Base-by-base conservation (phyloP, 169 alveolate genomes). In the Cryptosporidium parvum region DNA sequence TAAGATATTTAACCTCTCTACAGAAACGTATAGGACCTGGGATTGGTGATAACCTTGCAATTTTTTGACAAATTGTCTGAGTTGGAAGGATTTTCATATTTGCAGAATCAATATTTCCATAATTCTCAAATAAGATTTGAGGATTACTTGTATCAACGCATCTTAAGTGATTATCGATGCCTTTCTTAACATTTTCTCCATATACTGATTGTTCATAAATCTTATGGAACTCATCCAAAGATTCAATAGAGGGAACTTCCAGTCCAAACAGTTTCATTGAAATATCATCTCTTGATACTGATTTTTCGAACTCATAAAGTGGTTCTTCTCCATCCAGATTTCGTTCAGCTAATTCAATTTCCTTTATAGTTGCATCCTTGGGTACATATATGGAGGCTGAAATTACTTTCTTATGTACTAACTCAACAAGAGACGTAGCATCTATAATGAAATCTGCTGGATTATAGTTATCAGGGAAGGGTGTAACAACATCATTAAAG, bases 381-480 rank as follows among this genome's bases (percentile, higher is more conserved):
- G 86, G 86, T 31, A 73, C 70, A 37, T 73, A 73, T 23, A 73
- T 59, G 2, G 86, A 73, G 59, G 72, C 44, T n/a, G 86, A 73
- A 58, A 73, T 59, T 9, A 53, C 70, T 26, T 59, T 59, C 26
- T 80, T 80, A 39, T 80, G 89, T n/a, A 65, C 75, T 10, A 80
- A 51, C 16, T 80, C 89, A 9, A 80, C 75, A 26, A 80, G 65
- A 31, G 89, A 80, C 6, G 75, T 80, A 37, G 89, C 89, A n/a
- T 80, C 89, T 14, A 80, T 80, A 62, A 92, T 67, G 65, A 92
- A 92, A 45, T 92, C 94, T 6, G 94, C 94, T 9, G 94, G 93
- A 67, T 91, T 91, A 70, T 73, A 92, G 48, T 58, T 72, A 21
- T 91, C 91, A n/a, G 94, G 94, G 59, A 91, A 91, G 52, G 80